Base-by-base conservation (phyloP, 495 filamentous ascomycete species). In the Aspergillus panamensis region DNA sequence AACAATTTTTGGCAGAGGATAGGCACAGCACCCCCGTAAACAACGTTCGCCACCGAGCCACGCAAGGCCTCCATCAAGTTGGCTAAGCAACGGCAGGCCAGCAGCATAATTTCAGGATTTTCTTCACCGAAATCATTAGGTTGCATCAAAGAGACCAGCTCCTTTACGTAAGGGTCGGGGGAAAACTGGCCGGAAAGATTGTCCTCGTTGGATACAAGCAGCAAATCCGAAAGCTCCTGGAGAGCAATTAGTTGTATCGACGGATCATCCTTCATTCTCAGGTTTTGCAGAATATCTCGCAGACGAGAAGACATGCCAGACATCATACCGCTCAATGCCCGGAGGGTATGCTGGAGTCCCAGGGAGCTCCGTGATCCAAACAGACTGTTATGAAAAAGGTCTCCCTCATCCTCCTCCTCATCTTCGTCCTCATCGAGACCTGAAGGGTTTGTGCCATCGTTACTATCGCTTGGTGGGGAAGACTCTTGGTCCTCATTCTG, bases 41-140 rank as follows among this genome's bases (percentile, higher is more conserved):
- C 95, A 20, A 99, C 91, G 69, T 93, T 96, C 14, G 92, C 90
- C 21, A 92, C 92, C 51, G 94, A 92, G 16, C 90, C 84, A 20
- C 94, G 92, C 20, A 97, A 76, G 30, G 95, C 95, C 69, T 99
- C 95, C 93, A 99, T 99, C 31, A 99, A 71, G 64, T 99, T 97
- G 48, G 95, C 95, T 48, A 99, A 85, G 70, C 90, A 97, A 48
- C 95, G 89, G 69, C 95, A 97, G 5, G 95, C 95, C 57, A 97
- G 82, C 3, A 97, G 86, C 92, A 97, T 97, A 62, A 97, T 96
- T 71, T 99, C 93, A 4, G 92, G 88, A 66, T 96, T 96, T 69
- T 95, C 91, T 62, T 92, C 90, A 17, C 90, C 91, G 45, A 86
- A 82, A 29, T 93, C 88, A 67, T 85, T 87, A 0, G 93, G 91